Evolutionary conservation across 163 green algal species (phyloP).

Genomic region (Prototheca wickerhamii): DNA sequence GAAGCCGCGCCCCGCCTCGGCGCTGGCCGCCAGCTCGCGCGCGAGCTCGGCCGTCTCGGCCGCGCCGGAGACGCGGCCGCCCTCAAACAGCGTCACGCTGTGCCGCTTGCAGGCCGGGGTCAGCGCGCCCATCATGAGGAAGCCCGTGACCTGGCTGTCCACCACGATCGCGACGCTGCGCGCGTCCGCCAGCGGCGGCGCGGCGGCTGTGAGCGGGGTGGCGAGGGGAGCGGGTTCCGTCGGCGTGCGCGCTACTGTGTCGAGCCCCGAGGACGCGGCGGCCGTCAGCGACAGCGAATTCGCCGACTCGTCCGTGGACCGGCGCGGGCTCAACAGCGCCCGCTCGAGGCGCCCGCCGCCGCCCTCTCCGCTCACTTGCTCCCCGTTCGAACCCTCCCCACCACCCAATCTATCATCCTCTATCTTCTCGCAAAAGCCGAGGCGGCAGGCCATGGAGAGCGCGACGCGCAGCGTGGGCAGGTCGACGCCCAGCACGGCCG

Average conservation of each 20-base stretch:
- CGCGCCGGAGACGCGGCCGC: slow-evolving; percentile 60
- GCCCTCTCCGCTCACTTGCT: neutral
- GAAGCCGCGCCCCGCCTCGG: slow-evolving; percentile 50
- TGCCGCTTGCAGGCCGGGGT: slow-evolving; percentile 87
- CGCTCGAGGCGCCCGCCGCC: neutral
- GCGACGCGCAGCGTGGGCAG: slow-evolving; percentile 53
- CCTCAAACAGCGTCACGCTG: slow-evolving; percentile 46
- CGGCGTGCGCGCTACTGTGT: too few relatives aligned
- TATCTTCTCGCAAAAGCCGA: slow-evolving; percentile 67
- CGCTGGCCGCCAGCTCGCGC: slow-evolving; percentile 57
- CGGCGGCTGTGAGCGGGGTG: neutral
- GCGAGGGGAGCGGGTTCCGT: neutral
- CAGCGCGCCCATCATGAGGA: slow-evolving; percentile 92
- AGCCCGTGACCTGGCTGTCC: slow-evolving; percentile 77
- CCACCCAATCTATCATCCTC: neutral
- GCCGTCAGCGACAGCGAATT: too few relatives aligned
- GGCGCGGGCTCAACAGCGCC: too few relatives aligned
- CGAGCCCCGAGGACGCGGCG: too few relatives aligned
- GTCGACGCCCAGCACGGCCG: slow-evolving; percentile 62
- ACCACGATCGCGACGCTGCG: slow-evolving; percentile 71
- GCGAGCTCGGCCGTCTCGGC: slow-evolving; percentile 63
- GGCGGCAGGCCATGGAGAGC: slow-evolving; percentile 70
- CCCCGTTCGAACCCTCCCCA: neutral
- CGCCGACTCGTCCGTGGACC: too few relatives aligned
- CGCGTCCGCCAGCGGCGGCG: slow-evolving; percentile 4